Evolutionary conservation across 352 stramenopile species (phyloP).

Genomic region (Elongisporangium anandrum): DNA sequence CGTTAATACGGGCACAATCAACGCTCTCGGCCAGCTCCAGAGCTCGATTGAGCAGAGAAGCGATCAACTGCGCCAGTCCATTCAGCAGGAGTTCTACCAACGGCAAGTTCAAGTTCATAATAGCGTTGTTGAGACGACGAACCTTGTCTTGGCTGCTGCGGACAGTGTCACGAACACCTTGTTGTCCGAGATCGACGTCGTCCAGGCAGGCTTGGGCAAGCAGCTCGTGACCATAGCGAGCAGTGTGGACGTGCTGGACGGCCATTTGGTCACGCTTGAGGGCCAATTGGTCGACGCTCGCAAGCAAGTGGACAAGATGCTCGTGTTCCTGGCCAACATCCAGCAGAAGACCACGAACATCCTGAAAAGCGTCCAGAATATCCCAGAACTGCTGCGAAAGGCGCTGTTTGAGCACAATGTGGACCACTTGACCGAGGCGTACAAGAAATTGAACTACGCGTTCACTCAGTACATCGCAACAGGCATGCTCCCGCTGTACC

Average conservation of each 20-base stretch:
- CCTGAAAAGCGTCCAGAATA: background rate
- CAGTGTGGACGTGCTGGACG: background rate
- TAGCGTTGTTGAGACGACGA: background rate
- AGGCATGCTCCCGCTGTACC: background rate
- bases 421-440: background rate
- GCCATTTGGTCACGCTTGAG: background rate
- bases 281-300: background rate
- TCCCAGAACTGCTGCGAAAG: background rate
- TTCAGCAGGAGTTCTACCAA: background rate
- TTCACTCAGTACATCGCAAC: background rate
- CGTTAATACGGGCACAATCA: background rate
- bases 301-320: background rate
- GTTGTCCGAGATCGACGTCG: background rate
- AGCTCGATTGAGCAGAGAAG: background rate
- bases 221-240: background rate
- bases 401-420: background rate
- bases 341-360: background rate
- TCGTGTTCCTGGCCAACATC: background rate
- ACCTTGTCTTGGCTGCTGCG: background rate
- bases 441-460: background rate
- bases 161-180: background rate
- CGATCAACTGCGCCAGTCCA: background rate
- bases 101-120: background rate
- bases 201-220: background rate
- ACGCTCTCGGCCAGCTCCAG: background rate